These are phyloP conservation scores for Pseudevernia furfuracea DNA, from an alignment of 495 filamentous ascomycete species.

Conservation along the genomic window DNA sequence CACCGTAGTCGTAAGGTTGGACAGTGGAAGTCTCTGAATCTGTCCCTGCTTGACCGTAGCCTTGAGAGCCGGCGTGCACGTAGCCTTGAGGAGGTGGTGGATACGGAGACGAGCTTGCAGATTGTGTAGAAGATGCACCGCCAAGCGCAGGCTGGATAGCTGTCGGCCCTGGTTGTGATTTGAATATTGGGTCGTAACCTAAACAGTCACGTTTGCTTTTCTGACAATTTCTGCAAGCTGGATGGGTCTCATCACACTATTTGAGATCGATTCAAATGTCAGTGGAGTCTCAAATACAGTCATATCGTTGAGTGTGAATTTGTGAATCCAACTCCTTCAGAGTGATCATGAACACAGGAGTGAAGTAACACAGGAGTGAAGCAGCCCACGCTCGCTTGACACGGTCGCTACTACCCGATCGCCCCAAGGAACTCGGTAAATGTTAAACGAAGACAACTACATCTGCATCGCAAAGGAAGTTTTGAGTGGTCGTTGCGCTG, in stretches of 20 bases:
- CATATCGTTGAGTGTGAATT: constrained; percentile 11
- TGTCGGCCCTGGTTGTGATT: constrained; percentile 69
- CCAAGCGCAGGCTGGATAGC: constrained; percentile 70
- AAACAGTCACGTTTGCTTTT: constrained; percentile 97
- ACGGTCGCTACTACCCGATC: constrained; percentile 29
- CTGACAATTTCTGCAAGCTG: constrained; percentile 91
- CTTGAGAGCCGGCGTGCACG: constrained; percentile 43
- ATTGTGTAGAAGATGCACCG: constrained; percentile 41
- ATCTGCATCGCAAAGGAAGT: constrained; percentile 17
- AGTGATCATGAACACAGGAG: constrained; percentile 25
- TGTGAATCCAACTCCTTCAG: constrained; percentile 12
- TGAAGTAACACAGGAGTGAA: constrained; percentile 35
- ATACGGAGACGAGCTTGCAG: constrained; percentile 34
- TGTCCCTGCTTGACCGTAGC: constrained; percentile 25
- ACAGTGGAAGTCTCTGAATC: constrained; percentile 43
- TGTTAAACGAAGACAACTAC: constrained; percentile 24
- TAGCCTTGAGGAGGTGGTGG: constrained; percentile 50
- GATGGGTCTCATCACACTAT: constrained; percentile 94
- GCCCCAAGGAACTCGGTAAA: constrained; percentile 26
- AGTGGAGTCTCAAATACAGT: constrained; percentile 2
- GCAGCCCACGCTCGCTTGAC: constrained; percentile 32
- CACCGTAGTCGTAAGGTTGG: constrained; percentile 53
- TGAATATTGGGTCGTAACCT: constrained; percentile 98
- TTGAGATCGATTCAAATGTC: constrained; percentile 17
- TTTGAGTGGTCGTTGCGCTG: constrained; percentile 18